phyloP scores from a whole-genome alignment of 2,329 filamentous ascomycete species.

The Monosporascus sp. region DNA sequence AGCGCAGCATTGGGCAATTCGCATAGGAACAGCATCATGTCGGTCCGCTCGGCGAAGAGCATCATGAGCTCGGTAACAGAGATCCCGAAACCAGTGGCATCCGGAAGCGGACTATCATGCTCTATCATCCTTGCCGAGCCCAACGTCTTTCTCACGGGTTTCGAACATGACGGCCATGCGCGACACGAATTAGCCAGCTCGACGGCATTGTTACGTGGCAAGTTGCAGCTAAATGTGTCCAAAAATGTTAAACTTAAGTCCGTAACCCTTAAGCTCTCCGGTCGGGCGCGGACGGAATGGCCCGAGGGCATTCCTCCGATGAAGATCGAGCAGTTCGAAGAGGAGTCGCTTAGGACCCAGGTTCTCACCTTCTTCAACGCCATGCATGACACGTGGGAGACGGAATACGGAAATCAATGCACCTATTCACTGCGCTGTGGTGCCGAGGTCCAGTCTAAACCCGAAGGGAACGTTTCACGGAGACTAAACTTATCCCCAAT shows the following conservation, averaged over 20 bases:
- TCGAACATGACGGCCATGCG: constrained; percentile 62
- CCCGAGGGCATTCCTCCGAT: constrained; percentile 89
- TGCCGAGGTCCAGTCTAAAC: constrained; percentile 30
- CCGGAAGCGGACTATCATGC: constrained; percentile 68
- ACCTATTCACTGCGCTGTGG: constrained; percentile 42
- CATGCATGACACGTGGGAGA: constrained; percentile 54
- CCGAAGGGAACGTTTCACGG: constrained; percentile 13
- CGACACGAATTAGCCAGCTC: constrained; percentile 50
- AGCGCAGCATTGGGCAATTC: constrained; percentile 20
- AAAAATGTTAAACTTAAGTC: constrained; percentile 93
- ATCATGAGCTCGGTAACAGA: constrained; percentile 49
- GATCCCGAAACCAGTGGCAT: constrained; percentile 68
- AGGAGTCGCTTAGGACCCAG: constrained; percentile 80
- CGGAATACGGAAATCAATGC: constrained; percentile 59
- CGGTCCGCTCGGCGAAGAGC: constrained; percentile 45
- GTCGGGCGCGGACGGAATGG: constrained; percentile 87
- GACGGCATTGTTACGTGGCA: constrained; percentile 81
- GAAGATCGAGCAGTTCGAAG: constrained; percentile 78
- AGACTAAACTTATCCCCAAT: constrained; percentile 12
- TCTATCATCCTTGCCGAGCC: constrained; percentile 73
- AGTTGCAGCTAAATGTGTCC: constrained; percentile 71
- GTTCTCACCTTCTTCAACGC: constrained; percentile 91
- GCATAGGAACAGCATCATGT: constrained; percentile 46
- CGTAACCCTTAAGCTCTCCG: constrained; percentile 79
- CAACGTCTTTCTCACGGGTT: constrained; percentile 73